A percentile compares a stretch with the other conserved stretches of the same genome.
These are phyloP conservation scores for Toxoplasma gondii DNA, from an alignment of 169 alveolate genomes.

Conservation along the genomic window DNA sequence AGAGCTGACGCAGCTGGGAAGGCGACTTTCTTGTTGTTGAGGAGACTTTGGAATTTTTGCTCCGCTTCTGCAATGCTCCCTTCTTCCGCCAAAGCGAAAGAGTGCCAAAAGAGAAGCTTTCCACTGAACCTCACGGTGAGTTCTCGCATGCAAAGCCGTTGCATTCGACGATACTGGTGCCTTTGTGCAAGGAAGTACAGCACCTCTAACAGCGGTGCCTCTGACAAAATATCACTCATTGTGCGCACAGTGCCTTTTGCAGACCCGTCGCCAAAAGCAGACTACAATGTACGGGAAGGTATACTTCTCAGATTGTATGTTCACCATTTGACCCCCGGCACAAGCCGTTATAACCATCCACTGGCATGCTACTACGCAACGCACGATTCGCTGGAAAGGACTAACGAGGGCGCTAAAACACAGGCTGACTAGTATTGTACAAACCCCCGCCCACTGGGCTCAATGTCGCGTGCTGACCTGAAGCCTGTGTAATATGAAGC, in stretches of 20 bases:
- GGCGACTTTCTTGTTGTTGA: constrained; percentile 2
- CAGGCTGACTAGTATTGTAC: too few species aligned
- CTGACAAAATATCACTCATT: not conserved
- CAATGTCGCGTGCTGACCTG: too few species aligned
- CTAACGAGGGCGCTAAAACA: not conserved
- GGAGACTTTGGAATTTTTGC: constrained; percentile 1
- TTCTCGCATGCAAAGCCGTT: not conserved
- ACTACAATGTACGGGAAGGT: too few species aligned
- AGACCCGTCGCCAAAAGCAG: not conserved
- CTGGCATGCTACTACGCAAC: not conserved
- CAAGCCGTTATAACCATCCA: too few species aligned
- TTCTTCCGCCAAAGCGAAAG: constrained; percentile 22
- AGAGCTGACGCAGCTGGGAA: constrained; percentile 30
- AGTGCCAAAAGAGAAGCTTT: constrained; percentile 9
- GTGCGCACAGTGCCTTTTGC: not conserved
- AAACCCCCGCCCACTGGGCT: too few species aligned
- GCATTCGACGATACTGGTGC: constrained; percentile 23
- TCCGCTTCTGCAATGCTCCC: constrained; percentile 11
- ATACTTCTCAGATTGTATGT: too few species aligned
- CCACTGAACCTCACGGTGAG: constrained; percentile 28
- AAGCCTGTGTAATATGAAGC: too few species aligned
- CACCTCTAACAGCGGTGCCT: not conserved
- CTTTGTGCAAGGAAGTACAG: constrained; percentile 5
- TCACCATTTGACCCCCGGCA: too few species aligned
- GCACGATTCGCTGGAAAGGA: not conserved